Evolutionary conservation across 176 grass and related monocot species (phyloP).

Genomic region (Eleusine coracana): DNA sequence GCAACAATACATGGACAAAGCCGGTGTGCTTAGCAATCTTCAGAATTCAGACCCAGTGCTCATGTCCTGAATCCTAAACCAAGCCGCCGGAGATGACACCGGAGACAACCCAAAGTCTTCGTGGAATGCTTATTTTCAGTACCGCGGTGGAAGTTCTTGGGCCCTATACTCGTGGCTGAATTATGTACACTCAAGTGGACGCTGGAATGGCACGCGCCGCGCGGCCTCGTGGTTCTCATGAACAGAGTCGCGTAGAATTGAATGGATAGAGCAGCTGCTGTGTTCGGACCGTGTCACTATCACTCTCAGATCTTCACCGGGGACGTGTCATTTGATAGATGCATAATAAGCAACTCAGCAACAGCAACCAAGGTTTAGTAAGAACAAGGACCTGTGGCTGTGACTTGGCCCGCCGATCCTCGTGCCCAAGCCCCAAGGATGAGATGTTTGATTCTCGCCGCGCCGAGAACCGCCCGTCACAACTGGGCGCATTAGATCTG

Average conservation of each 20-base stretch:
- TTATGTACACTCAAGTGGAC: slow-evolving; percentile 50
- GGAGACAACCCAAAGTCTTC: slow-evolving; percentile 24
- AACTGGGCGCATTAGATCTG: slow-evolving; percentile 66
- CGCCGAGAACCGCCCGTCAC: slow-evolving; percentile 39
- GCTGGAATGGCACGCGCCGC: slow-evolving; percentile 17
- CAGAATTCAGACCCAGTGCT: background rate
- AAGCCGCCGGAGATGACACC: slow-evolving; percentile 11
- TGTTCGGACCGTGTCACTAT: background rate
- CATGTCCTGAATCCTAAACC: slow-evolving; percentile 21
- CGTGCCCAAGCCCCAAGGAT: background rate
- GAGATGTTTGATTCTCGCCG: slow-evolving; percentile 1
- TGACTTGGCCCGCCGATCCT: background rate
- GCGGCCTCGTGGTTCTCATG: slow-evolving; percentile 7
- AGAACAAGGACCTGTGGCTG: background rate
- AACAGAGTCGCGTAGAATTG: slow-evolving; percentile 19
- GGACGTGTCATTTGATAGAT: slow-evolving; percentile 14
- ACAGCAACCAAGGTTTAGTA: background rate
- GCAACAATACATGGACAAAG: background rate
- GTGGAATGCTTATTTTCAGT: slow-evolving; percentile 18
- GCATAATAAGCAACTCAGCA: slow-evolving; percentile 19
- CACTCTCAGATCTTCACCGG: slow-evolving; percentile 5
- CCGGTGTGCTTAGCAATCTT: background rate
- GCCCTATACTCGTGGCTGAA: slow-evolving; percentile 11
- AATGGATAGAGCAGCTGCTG: background rate
- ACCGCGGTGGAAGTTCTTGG: background rate